A percentile compares a stretch with the other conserved stretches of the same genome.
Conservation (phyloP, 2,329 filamentous ascomycete species). For the Paecilomyces sp. region DNA sequence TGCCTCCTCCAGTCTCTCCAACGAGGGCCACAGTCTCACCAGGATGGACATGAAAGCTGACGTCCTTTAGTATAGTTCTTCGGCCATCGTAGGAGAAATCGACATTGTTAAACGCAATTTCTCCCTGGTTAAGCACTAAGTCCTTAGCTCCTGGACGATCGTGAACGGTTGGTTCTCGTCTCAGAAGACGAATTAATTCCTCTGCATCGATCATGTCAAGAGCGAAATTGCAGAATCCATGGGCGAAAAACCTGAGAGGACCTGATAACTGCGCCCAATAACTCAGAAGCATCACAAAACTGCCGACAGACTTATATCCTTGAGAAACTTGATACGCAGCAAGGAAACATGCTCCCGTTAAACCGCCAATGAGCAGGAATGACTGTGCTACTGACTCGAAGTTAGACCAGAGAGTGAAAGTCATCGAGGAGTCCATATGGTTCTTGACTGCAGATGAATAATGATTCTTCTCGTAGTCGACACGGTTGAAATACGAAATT, state of each 20-base stretch:
- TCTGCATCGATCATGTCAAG: slow-evolving; percentile 59
- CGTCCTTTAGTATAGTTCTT: slow-evolving; percentile 40
- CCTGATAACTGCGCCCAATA: slow-evolving; percentile 53
- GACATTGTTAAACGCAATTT: slow-evolving; percentile 44
- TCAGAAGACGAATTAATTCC: slow-evolving; percentile 40
- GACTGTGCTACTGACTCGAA: slow-evolving; percentile 35
- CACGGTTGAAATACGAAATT: slow-evolving; percentile 51
- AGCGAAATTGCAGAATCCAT: slow-evolving; percentile 42
- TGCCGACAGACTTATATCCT: slow-evolving; percentile 47
- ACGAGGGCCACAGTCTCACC: slow-evolving; percentile 49
- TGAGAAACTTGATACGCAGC: slow-evolving; percentile 48
- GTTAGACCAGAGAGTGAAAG: slow-evolving; percentile 25
- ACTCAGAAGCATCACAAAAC: slow-evolving; percentile 57
- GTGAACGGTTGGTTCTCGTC: slow-evolving; percentile 39
- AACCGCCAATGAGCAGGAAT: slow-evolving; percentile 42
- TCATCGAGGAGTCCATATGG: slow-evolving; percentile 29
- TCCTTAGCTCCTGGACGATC: slow-evolving; percentile 28
- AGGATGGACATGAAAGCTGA: slow-evolving; percentile 40
- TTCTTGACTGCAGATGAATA: slow-evolving; percentile 37
- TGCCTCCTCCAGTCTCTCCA: slow-evolving; percentile 54
- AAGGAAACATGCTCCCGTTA: slow-evolving; percentile 44
- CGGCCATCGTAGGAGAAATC: slow-evolving; percentile 47
- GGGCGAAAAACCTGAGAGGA: slow-evolving; percentile 46
- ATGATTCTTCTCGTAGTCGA: slow-evolving; percentile 45
- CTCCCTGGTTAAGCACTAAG: slow-evolving; percentile 35